These are phyloP conservation scores for Stylonectria norvegica DNA, from an alignment of 2,329 filamentous ascomycete genomes.

Conservation along the genomic window DNA sequence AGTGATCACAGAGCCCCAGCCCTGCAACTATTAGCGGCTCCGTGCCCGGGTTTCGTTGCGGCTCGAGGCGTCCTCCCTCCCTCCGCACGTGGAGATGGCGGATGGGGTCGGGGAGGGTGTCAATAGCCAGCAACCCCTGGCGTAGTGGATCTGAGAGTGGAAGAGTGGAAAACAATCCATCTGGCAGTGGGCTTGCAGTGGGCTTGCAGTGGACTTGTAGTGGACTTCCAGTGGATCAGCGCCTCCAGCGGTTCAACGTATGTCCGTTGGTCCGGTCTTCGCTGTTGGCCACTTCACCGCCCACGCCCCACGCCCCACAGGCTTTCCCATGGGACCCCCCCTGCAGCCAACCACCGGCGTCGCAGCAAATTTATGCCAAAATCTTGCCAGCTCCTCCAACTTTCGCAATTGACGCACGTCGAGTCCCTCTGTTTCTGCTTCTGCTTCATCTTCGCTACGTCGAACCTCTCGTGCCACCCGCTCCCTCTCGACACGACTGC, in stretches of 20 bases:
- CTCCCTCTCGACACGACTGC: conserved; percentile 3
- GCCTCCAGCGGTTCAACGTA: conserved; percentile 20
- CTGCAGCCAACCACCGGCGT: too few species aligned
- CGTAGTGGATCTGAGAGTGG: conserved; percentile 1
- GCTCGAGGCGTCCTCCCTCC: conserved; percentile 11
- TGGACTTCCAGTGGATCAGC: too few species aligned
- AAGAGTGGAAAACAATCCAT: too few species aligned
- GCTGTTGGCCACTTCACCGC: conserved; percentile 18
- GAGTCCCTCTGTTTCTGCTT: conserved; percentile 14
- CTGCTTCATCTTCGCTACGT: conserved; percentile 10
- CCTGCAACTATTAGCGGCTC: background rate
- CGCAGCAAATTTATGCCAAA: conserved; percentile 30
- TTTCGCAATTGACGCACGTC: conserved; percentile 28
- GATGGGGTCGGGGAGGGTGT: background rate
- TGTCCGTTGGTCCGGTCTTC: conserved; percentile 24
- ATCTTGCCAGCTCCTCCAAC: conserved; percentile 24
- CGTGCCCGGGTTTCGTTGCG: background rate
- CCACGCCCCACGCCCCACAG: conserved; percentile 12
- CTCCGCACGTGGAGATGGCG: conserved; percentile 16
- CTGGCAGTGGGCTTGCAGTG: too few species aligned
- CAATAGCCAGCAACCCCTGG: background rate
- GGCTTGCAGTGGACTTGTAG: too few species aligned
- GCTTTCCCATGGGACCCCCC: too few species aligned
- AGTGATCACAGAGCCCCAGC: background rate
- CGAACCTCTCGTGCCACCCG: conserved; percentile 14